Evolutionary conservation across 352 stramenopile species (phyloP).

Genomic region (Globisporangium splendens): DNA sequence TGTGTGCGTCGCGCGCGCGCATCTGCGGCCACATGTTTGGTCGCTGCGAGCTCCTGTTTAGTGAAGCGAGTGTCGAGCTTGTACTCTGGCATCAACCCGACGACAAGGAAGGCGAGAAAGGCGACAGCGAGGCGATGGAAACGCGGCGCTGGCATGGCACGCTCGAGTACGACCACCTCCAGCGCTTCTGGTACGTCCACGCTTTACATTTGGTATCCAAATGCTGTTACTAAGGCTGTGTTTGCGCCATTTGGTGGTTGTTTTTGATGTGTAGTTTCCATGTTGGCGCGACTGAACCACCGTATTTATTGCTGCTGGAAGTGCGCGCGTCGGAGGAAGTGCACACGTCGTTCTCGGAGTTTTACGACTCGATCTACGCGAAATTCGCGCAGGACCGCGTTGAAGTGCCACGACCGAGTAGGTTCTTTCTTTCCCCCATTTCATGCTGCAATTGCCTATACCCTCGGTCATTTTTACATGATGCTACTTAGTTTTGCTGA

Average conservation of each 20-base stretch:
- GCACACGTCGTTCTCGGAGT: constrained; percentile 33
- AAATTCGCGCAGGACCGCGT: constrained; percentile 27
- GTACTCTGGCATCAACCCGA: constrained; percentile 24
- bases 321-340: constrained; percentile 23
- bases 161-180: constrained; percentile 38
- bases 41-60: constrained; percentile 35
- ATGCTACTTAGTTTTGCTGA: not conserved
- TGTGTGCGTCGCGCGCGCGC: constrained; percentile 27
- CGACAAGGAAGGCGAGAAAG: not conserved
- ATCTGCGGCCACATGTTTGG: constrained; percentile 41
- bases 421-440: constrained; percentile 1
- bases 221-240: not conserved
- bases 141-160: constrained; percentile 25
- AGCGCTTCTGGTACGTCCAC: constrained; percentile 33
- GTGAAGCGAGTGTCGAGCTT: constrained; percentile 21
- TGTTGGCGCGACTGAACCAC: constrained; percentile 17
- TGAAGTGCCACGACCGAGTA: constrained; percentile 30
- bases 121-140: not conserved
- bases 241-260: no score
- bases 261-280: constrained; percentile 22
- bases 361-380: constrained; percentile 61
- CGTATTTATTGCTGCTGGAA: constrained; percentile 57
- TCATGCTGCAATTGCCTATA: not conserved
- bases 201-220: not conserved
- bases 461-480: not conserved